phyloP scores from a whole-genome alignment of 1,139 yeast species.

The Saccharomyces hybrid region DNA sequence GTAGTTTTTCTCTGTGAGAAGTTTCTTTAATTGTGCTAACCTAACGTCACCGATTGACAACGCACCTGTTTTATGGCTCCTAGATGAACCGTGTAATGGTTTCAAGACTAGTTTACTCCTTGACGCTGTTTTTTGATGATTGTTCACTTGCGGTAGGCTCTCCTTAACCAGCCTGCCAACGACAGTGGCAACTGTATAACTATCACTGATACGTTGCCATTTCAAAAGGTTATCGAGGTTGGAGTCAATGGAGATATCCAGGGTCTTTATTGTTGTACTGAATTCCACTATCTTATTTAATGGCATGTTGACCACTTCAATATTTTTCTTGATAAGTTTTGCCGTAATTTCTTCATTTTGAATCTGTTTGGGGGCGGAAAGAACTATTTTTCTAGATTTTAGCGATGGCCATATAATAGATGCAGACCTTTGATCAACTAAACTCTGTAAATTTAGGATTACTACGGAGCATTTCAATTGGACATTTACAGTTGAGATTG shows the following conservation, averaged over 20 bases:
- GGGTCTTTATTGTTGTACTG: constrained; percentile 58
- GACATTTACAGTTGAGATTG: constrained; percentile 37
- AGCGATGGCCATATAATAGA: constrained; percentile 71
- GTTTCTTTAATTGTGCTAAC: constrained; percentile 70
- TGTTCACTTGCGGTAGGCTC: constrained; percentile 20
- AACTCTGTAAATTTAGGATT: constrained; percentile 75
- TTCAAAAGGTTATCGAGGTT: constrained; percentile 51
- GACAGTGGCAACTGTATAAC: constrained; percentile 76
- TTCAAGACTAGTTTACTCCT: constrained; percentile 22
- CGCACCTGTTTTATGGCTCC: constrained; percentile 16
- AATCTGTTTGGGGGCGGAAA: constrained; percentile 40
- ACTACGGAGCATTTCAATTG: constrained; percentile 63
- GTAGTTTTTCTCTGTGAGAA: constrained; percentile 50
- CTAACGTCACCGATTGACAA: constrained; percentile 85
- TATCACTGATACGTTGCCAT: constrained; percentile 84
- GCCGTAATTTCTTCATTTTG: constrained; percentile 19
- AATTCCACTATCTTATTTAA: constrained; percentile 42
- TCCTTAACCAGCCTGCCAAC: constrained; percentile 58
- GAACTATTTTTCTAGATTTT: constrained; percentile 68
- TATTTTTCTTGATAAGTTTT: constrained; percentile 23
- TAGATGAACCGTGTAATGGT: constrained; percentile 21
- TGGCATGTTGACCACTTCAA: constrained; percentile 34
- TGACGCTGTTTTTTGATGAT: constrained; percentile 9
- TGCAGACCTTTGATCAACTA: constrained; percentile 78
- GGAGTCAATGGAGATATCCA: constrained; percentile 67